Conservation (phyloP, 495 filamentous ascomycete genomes). For the Filosporella fistucella region DNA sequence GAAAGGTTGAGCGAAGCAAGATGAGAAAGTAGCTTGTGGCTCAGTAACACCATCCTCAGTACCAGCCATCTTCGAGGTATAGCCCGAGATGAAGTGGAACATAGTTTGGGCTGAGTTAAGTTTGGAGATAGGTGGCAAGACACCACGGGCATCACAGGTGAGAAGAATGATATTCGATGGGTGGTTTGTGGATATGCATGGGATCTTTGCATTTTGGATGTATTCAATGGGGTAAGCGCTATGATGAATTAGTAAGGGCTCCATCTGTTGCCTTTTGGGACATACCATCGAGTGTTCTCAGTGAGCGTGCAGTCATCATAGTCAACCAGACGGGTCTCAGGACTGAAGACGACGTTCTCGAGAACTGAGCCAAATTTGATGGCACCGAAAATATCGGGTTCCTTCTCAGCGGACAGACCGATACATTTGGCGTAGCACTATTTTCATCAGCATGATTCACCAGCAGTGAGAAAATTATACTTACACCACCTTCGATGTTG, state of each 20-base stretch:
- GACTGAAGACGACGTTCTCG: conserved; percentile 98
- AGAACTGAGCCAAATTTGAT: conserved; percentile 96
- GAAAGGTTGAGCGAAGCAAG: conserved; percentile 99
- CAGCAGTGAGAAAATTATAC: conserved; percentile 6
- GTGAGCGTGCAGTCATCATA: conserved; percentile 94
- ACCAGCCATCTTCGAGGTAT: conserved; percentile 99
- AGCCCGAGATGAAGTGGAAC: conserved; percentile 99
- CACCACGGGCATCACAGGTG: conserved; percentile 96
- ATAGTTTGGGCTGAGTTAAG: conserved; percentile 93
- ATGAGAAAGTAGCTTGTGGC: conserved; percentile 97
- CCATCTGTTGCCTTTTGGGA: too few species aligned
- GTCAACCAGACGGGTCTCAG: conserved; percentile 80
- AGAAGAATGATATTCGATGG: conserved; percentile 96
- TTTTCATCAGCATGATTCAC: too few species aligned
- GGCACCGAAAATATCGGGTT: conserved; percentile 96
- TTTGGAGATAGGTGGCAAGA: conserved; percentile 97
- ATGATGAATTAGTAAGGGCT: too few species aligned
- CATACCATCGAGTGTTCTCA: conserved; percentile 97
- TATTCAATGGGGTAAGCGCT: conserved; percentile 98
- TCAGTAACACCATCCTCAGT: conserved; percentile 96
- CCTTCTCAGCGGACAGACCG: conserved; percentile 95
- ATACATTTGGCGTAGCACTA: conserved; percentile 97
- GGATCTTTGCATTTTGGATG: conserved; percentile 98
- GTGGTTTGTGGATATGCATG: conserved; percentile 81
- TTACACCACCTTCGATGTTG: conserved; percentile 91